phyloP scores from a whole-genome alignment of 352 stramenopile species.

The Aphanomyces euteiches region DNA sequence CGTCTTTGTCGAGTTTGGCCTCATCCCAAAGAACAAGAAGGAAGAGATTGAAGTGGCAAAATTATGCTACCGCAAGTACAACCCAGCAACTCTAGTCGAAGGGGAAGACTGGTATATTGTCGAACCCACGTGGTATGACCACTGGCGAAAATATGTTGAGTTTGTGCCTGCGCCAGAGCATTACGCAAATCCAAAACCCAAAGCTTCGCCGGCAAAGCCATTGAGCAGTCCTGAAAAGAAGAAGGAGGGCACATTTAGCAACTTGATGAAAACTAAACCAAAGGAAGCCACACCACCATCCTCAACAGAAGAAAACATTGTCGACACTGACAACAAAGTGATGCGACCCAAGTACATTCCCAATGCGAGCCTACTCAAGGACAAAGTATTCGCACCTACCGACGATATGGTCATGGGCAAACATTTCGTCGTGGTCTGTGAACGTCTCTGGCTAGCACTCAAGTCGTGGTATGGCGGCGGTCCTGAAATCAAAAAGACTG shows the following conservation, averaged over 20 bases:
- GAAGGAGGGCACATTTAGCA: conserved; percentile 14
- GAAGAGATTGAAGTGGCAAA: conserved; percentile 72
- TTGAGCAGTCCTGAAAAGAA: conserved; percentile 15
- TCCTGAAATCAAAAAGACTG: conserved; percentile 79
- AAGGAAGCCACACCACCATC: conserved; percentile 44
- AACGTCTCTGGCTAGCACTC: conserved; percentile 85
- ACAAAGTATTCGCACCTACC: conserved; percentile 59
- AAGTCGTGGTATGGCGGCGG: conserved; percentile 91
- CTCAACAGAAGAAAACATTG: conserved; percentile 36
- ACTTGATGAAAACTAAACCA: conserved; percentile 18
- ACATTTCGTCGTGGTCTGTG: conserved; percentile 83
- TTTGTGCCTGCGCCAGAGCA: conserved; percentile 5
- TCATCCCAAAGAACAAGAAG: conserved; percentile 67
- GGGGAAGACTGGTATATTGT: conserved; percentile 82
- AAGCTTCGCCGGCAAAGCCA: not conserved
- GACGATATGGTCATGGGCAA: conserved; percentile 76
- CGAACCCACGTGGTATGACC: conserved; percentile 79
- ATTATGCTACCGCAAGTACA: conserved; percentile 73
- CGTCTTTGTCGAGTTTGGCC: conserved; percentile 74
- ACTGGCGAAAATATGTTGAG: conserved; percentile 80
- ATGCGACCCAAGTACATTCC: conserved; percentile 79
- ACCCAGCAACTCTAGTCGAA: conserved; percentile 61
- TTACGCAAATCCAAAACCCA: conserved; percentile 9
- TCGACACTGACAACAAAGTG: conserved; percentile 77
- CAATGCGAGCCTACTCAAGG: conserved; percentile 67